Conservation (phyloP, 1,284 basidiomycete genomes). For the Trametes versicolor region DNA sequence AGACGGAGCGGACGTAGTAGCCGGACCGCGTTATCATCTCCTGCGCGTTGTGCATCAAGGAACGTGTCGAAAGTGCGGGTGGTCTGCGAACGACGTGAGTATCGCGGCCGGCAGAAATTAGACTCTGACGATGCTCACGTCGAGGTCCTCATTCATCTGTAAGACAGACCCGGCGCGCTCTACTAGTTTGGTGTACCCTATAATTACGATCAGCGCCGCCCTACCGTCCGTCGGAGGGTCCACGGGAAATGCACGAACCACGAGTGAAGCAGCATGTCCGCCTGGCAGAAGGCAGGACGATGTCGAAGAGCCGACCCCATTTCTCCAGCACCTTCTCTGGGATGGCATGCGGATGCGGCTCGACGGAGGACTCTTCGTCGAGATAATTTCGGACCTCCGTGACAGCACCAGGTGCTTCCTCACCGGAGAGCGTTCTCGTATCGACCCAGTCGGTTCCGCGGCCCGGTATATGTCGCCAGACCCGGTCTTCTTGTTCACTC, state of each 20-base stretch:
- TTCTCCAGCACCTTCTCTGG: conserved; percentile 72
- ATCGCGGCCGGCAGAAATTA: neutral
- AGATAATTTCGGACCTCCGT: conserved; percentile 58
- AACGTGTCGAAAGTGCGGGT: conserved; percentile 67
- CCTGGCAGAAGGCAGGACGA: conserved; percentile 68
- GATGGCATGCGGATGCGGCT: conserved; percentile 49
- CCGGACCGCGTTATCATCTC: conserved; percentile 56
- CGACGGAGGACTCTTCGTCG: conserved; percentile 47
- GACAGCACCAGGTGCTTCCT: conserved; percentile 29
- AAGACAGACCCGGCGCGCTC: conserved; percentile 80
- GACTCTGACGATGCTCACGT: conserved; percentile 59
- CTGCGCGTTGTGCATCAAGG: conserved; percentile 53
- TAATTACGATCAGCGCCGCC: neutral
- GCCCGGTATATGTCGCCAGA: conserved; percentile 66
- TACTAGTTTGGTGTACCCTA: conserved; percentile 80
- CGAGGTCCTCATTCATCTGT: conserved; percentile 70
- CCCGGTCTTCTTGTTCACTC: conserved; percentile 24
- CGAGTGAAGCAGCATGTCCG: conserved; percentile 82
- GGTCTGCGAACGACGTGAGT: conserved; percentile 56
- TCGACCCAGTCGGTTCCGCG: conserved; percentile 53
- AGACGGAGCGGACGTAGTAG: conserved; percentile 65
- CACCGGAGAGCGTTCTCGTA: conserved; percentile 39
- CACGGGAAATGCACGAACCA: conserved; percentile 51
- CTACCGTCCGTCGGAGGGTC: neutral
- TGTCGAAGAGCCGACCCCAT: conserved; percentile 83